Conservation (phyloP, 2,329 filamentous ascomycete genomes). For the Ascochyta pisi region DNA sequence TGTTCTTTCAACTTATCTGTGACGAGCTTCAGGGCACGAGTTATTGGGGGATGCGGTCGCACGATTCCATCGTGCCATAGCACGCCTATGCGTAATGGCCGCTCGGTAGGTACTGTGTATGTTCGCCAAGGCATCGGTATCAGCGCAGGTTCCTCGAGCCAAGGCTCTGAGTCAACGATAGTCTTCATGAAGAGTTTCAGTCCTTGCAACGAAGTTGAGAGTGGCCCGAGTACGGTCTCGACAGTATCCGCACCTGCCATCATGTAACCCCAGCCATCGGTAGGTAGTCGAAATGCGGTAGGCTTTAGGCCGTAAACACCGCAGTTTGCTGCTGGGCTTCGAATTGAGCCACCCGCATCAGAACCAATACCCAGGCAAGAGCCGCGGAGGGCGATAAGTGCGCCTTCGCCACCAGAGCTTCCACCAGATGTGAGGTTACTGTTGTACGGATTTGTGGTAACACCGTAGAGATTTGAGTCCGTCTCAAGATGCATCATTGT, state of each 20-base stretch:
- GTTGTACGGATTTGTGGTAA: slow-evolving; percentile 63
- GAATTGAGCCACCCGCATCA: slow-evolving; percentile 26
- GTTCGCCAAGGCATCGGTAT: slow-evolving; percentile 65
- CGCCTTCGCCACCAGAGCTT: slow-evolving; percentile 64
- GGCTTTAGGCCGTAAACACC: slow-evolving; percentile 51
- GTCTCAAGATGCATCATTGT: slow-evolving; percentile 62
- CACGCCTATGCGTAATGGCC: slow-evolving; percentile 63
- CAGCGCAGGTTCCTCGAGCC: slow-evolving; percentile 64
- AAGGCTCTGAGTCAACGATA: slow-evolving; percentile 61
- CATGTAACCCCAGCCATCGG: slow-evolving; percentile 51
- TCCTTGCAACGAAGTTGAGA: slow-evolving; percentile 61
- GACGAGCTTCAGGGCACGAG: slow-evolving; percentile 60
- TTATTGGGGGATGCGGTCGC: slow-evolving; percentile 69
- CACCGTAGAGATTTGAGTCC: slow-evolving; percentile 58
- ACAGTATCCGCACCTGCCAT: slow-evolving; percentile 57
- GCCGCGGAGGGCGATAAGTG: slow-evolving; percentile 60
- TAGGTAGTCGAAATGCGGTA: slow-evolving; percentile 54
- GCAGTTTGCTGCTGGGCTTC: slow-evolving; percentile 40
- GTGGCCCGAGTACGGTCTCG: slow-evolving; percentile 59
- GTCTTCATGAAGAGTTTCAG: slow-evolving; percentile 62
- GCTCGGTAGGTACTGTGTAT: slow-evolving; percentile 24
- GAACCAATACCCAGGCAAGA: slow-evolving; percentile 60
- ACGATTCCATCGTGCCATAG: slow-evolving; percentile 71
- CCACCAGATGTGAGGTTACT: slow-evolving; percentile 59
- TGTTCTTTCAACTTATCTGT: slow-evolving; percentile 53